These are phyloP conservation scores for Pseudophaeomoniella oleicola DNA, from an alignment of 2,329 filamentous ascomycete genomes.

Conservation along the genomic window DNA sequence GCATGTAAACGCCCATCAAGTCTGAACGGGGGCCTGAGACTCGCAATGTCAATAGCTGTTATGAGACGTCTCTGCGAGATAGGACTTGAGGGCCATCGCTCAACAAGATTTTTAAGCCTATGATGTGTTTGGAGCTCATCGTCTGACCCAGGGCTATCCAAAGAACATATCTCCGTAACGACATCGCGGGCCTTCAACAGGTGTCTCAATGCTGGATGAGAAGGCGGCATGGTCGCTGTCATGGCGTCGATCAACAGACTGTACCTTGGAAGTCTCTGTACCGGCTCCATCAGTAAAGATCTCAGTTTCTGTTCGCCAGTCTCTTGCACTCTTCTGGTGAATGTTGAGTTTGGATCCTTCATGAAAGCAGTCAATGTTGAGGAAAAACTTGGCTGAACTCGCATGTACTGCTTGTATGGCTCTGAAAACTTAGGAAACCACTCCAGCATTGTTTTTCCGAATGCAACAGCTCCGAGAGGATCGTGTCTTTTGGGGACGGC, in stretches of 20 bases:
- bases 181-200: constrained; percentile 85
- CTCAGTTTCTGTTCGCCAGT: constrained; percentile 82
- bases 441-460: constrained; percentile 69
- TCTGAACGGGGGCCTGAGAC: constrained; percentile 59
- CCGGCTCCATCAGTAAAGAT: constrained; percentile 87
- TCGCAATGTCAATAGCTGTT: constrained; percentile 63
- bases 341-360: constrained; percentile 57
- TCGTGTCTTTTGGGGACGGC: constrained; percentile 40
- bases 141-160: constrained; percentile 23
- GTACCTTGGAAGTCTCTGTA: constrained; percentile 86
- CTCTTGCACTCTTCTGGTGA: constrained; percentile 64
- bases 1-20: constrained; percentile 24
- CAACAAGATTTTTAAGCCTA: constrained; percentile 58
- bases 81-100: constrained; percentile 60
- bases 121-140: constrained; percentile 41
- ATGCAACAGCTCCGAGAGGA: constrained; percentile 59
- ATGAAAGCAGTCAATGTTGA: constrained; percentile 66
- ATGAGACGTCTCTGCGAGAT: constrained; percentile 66
- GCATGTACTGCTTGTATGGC: constrained; percentile 87
- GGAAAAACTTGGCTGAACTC: constrained; percentile 74
- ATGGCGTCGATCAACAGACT: constrained; percentile 96
- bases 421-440: constrained; percentile 90
- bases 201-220: constrained; percentile 67
- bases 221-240: constrained; percentile 66
- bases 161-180: constrained; percentile 73